A percentile compares a stretch with the other conserved stretches of the same genome.
Conservation (phyloP, 179 eudicot species). For the Gypsophila paniculata region DNA sequence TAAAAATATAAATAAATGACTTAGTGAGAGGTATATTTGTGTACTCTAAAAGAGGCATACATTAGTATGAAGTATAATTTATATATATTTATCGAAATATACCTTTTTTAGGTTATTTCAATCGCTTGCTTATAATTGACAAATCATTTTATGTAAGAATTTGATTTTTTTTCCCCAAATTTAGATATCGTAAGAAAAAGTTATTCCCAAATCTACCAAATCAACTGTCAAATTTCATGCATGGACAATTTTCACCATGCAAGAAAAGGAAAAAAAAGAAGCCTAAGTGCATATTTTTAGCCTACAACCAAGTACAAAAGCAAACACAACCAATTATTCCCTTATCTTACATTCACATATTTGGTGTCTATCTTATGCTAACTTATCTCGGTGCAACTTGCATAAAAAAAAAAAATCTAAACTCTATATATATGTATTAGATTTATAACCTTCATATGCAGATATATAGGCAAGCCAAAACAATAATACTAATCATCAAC, state of each 20-base stretch:
- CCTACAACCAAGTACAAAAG: neutral
- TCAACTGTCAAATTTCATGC: neutral
- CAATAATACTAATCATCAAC: neutral
- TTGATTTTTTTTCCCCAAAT: too few species aligned
- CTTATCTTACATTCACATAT: neutral
- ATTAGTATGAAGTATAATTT: too few species aligned
- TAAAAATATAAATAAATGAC: too few species aligned
- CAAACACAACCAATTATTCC: neutral
- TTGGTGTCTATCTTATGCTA: too few species aligned
- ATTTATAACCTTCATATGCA: slow-evolving; percentile 1
- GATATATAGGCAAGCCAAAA: slow-evolving; percentile 10
- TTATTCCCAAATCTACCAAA: too few species aligned
- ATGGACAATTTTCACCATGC: neutral
- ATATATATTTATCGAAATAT: too few species aligned
- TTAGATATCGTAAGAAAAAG: too few species aligned
- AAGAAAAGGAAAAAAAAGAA: neutral
- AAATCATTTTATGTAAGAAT: too few species aligned
- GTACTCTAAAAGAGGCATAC: too few species aligned
- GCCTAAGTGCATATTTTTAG: neutral
- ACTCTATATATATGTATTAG: slow-evolving; percentile 3
- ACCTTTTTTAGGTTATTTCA: too few species aligned
- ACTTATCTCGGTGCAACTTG: slow-evolving; percentile 18
- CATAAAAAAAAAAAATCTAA: neutral
- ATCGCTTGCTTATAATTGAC: too few species aligned
- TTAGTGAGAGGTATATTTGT: too few species aligned